phyloP scores from a whole-genome alignment of 2,329 filamentous ascomycete species.

The Aspergillus ibericus region DNA sequence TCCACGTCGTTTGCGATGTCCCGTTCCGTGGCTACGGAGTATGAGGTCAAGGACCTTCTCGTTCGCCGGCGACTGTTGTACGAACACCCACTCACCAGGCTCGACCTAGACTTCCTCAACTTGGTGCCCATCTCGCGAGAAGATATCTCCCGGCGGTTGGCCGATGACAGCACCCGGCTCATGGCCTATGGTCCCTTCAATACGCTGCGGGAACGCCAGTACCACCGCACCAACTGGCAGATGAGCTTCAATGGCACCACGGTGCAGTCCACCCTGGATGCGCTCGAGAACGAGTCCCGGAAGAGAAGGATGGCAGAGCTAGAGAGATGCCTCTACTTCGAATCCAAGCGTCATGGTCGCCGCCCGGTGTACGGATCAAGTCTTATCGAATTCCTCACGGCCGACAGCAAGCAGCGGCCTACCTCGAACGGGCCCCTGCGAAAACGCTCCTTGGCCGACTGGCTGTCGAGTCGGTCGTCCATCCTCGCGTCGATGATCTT shows the following conservation, averaged over 20 bases:
- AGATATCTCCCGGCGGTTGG: constrained; percentile 55
- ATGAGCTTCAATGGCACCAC: constrained; percentile 65
- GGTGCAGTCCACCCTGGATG: constrained; percentile 67
- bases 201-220: constrained; percentile 71
- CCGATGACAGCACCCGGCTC: constrained; percentile 60
- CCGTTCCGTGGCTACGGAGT: constrained; percentile 73
- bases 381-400: constrained; percentile 71
- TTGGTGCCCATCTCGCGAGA: constrained; percentile 73
- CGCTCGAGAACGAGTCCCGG: constrained; percentile 69
- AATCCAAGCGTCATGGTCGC: constrained; percentile 76
- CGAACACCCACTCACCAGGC: constrained; percentile 60
- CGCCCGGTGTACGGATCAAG: constrained; percentile 78
- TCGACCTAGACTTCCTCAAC: constrained; percentile 76
- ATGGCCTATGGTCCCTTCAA: constrained; percentile 70
- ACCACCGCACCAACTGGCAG: constrained; percentile 54
- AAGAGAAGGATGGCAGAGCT: constrained; percentile 74
- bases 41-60: constrained; percentile 68
- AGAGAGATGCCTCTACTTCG: constrained; percentile 77
- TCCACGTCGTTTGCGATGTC: constrained; percentile 95
- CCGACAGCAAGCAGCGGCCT: constrained; percentile 61
- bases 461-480: constrained; percentile 70
- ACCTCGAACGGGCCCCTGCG: constrained; percentile 61
- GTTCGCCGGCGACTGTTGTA: constrained; percentile 67
- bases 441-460: constrained; percentile 65
- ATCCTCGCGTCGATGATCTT: constrained; percentile 62